Evolutionary conservation across 768 basidiomycete species (phyloP).

Genomic region (Suillus clintonianus): DNA sequence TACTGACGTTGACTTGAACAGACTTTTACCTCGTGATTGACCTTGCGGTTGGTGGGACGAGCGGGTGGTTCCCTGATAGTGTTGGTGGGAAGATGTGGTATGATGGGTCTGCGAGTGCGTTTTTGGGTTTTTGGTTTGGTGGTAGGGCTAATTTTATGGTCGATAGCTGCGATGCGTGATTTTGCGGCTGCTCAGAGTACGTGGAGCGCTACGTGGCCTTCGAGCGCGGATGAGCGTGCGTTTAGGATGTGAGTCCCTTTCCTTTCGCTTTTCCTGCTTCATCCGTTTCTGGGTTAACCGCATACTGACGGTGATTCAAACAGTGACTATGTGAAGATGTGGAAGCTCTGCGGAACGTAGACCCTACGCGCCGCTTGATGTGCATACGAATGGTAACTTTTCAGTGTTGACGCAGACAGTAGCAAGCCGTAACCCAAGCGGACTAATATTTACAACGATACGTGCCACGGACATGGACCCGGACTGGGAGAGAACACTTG

Average conservation of each 20-base stretch:
- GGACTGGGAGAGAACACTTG: no score
- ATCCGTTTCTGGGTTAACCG: no score
- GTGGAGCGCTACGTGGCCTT: slow-evolving; percentile 81
- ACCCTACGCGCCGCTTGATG: neutral
- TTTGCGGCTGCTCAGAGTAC: slow-evolving; percentile 60
- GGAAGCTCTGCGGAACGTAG: slow-evolving; percentile 27
- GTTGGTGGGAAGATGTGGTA: slow-evolving; percentile 67
- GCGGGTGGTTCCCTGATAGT: slow-evolving; percentile 46
- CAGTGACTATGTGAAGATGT: slow-evolving; percentile 36
- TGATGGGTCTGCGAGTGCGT: slow-evolving; percentile 54
- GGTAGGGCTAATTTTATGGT: slow-evolving; percentile 17
- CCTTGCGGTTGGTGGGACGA: slow-evolving; percentile 80
- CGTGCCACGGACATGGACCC: no score
- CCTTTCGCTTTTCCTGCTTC: no score
- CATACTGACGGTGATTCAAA: neutral
- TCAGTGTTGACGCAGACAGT: no score
- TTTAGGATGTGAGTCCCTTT: slow-evolving; percentile 58
- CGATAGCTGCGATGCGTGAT: slow-evolving; percentile 62
- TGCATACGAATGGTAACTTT: no score
- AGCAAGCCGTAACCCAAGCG: neutral
- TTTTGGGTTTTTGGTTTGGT: neutral
- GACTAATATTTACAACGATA: neutral
- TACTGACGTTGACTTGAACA: slow-evolving; percentile 25
- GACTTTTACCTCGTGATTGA: slow-evolving; percentile 84
- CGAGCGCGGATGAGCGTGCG: slow-evolving; percentile 57